Conservation (phyloP, 768 basidiomycete species). For the Agaricus sinodeliciosus region DNA sequence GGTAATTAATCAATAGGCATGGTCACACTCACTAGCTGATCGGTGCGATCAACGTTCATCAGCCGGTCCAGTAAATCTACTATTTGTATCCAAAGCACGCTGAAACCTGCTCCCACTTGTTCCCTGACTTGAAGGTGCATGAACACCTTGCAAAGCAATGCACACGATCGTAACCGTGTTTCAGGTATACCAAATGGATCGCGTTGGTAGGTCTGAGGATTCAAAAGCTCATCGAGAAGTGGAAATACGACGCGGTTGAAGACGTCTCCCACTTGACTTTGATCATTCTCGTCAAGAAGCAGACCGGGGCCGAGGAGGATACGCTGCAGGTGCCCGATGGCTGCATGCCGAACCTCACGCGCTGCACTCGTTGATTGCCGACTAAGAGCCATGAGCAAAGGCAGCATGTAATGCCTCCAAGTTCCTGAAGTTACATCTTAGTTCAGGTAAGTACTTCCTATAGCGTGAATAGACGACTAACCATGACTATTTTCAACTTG, state of each 20-base stretch:
- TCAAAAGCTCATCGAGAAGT: slow-evolving; percentile 84
- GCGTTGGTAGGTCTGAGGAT: slow-evolving; percentile 68
- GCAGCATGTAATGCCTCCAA: slow-evolving; percentile 75
- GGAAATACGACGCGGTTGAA: slow-evolving; percentile 91
- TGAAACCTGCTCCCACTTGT: slow-evolving; percentile 52
- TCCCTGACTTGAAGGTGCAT: slow-evolving; percentile 87
- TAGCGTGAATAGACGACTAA: slow-evolving; percentile 15
- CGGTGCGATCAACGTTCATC: slow-evolving; percentile 79
- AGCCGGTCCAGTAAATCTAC: slow-evolving; percentile 84
- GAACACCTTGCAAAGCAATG: slow-evolving; percentile 92
- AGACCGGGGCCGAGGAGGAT: slow-evolving; percentile 75
- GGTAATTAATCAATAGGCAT: background rate
- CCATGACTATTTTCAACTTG: slow-evolving; percentile 36
- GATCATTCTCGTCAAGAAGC: slow-evolving; percentile 49
- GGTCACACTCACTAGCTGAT: slow-evolving; percentile 69
- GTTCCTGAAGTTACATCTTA: slow-evolving; percentile 28
- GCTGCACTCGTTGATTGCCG: slow-evolving; percentile 80
- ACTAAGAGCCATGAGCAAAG: slow-evolving; percentile 64
- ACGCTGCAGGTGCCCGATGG: slow-evolving; percentile 78
- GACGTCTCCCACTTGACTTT: slow-evolving; percentile 66
- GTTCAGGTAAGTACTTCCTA: background rate
- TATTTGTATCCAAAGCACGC: slow-evolving; percentile 82
- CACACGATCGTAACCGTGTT: slow-evolving; percentile 80
- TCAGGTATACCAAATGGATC: slow-evolving; percentile 90
- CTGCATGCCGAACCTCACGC: slow-evolving; percentile 77